Evolutionary conservation across 108 stramenopile genomes (phyloP).

Genomic region (Fragilariopsis cylindrus): DNA sequence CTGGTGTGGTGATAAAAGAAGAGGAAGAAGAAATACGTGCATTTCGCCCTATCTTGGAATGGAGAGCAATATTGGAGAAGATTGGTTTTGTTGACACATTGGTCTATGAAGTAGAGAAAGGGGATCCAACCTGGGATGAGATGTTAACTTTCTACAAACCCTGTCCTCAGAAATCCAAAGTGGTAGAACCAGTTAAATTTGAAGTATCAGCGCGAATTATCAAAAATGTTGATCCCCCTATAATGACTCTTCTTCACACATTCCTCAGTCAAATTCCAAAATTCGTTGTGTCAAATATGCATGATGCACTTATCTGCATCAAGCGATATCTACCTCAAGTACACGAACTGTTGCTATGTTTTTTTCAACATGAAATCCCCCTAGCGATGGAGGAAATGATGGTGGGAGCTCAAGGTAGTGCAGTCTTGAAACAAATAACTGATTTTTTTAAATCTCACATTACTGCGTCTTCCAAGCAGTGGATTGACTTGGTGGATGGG

Average conservation of each 20-base stretch:
- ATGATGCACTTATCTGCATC: too few relatives aligned
- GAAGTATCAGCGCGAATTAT: neutral
- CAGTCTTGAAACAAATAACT: too few relatives aligned
- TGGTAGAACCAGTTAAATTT: neutral
- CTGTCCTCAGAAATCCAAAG: too few relatives aligned
- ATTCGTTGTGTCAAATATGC: neutral
- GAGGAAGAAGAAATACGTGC: conserved; percentile 2
- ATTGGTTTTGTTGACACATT: conserved; percentile 1
- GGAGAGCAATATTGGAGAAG: neutral
- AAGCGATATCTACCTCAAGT: too few relatives aligned
- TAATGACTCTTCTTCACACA: neutral
- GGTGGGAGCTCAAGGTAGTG: too few relatives aligned
- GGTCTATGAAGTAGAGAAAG: conserved; percentile 6
- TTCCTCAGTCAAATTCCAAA: neutral
- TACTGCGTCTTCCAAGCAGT: too few relatives aligned
- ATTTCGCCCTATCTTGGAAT: neutral
- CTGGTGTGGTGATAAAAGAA: neutral
- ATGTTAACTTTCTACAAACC: neutral
- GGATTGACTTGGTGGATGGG: too few relatives aligned
- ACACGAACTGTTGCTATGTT: too few relatives aligned
- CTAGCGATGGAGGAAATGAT: too few relatives aligned
- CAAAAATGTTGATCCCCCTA: neutral
- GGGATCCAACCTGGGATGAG: neutral
- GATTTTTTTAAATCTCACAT: too few relatives aligned
- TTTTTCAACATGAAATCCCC: too few relatives aligned